Base-by-base conservation (phyloP, 2,329 filamentous ascomycete species). In the Xylariaceae sp. region DNA sequence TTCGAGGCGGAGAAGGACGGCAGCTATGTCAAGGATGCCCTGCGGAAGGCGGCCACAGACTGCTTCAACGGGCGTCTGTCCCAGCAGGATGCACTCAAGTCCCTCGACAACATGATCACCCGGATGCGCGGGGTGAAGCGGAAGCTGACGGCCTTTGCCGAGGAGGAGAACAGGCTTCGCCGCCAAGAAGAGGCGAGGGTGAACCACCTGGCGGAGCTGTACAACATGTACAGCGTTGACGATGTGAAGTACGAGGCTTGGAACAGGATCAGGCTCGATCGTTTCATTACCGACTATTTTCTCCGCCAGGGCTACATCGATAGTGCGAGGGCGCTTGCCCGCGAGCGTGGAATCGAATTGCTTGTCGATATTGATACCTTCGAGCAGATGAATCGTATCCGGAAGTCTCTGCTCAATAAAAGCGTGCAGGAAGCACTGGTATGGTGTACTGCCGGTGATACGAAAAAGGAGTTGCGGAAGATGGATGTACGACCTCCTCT, bases 171-270 rank as follows among this genome's bases (percentile, higher is more conserved):
- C 40, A 71, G 74, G 12, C 72, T 96, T 11, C 85, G 94, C 56
- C 71, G 72, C 5, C 83, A 94, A 54, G 78, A 85, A 19, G 77
- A 79, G 37, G 83, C 85, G 47, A 78, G 92, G 21, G 80, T 94
- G 42, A 69, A 76, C 17, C 89, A 98, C 64, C 70, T 98, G 23
- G 77, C 86, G 50, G 80, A 88, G 51, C 71, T 98, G 4, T 87
- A 92, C 61, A 65, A 74, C 31, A 86, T 97, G 53, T 76, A 83
- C 41, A 85, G 79, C 44, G 71, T 96, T 45, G 85, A 88, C 36
- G 92, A 98, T 59, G 88, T 94, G 52, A 88, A 88, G 57, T 98
- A 97, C 65, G 90, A 97, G 57, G 71, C 77, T 41, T 98, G 92
- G 92, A 87, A 84, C 44, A 78, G 86, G 38, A 78, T 78, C 27